These are phyloP conservation scores for Chrysochromulina parva DNA, from an alignment of 78 protist genomes.

Conservation along the genomic window DNA sequence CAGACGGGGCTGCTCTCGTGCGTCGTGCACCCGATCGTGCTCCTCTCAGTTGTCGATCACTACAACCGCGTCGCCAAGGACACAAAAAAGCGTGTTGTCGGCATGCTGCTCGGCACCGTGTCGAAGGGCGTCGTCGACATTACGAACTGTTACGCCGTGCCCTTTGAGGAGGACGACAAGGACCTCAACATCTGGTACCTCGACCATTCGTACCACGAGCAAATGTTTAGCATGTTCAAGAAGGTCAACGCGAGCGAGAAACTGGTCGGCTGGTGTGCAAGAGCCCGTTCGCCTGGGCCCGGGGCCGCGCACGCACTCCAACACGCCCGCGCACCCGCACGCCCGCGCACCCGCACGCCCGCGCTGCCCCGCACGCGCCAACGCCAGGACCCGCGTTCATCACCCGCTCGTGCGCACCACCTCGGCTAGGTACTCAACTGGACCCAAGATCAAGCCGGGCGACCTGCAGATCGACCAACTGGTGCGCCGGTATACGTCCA, in stretches of 20 bases:
- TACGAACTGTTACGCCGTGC: constrained; percentile 86
- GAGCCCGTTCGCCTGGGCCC: too few species aligned
- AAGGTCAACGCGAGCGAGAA: constrained; percentile 90
- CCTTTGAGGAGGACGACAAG: constrained; percentile 94
- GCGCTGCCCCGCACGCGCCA: too few species aligned
- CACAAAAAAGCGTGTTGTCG: constrained; percentile 85
- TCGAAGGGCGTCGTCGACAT: constrained; percentile 77
- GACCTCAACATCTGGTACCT: constrained; percentile 89
- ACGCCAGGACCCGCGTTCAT: too few species aligned
- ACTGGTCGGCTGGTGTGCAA: constrained; percentile 90
- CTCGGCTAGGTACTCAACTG: constrained; percentile 80
- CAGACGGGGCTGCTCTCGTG: too few species aligned
- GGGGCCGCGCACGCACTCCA: too few species aligned
- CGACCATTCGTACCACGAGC: constrained; percentile 90
- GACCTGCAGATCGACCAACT: constrained; percentile 89
- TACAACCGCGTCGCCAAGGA: constrained; percentile 69
- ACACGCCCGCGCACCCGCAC: too few species aligned
- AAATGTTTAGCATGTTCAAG: constrained; percentile 90
- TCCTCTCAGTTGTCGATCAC: constrained; percentile 93
- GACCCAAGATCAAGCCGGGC: constrained; percentile 87
- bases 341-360: too few species aligned
- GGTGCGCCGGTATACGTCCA: constrained; percentile 68
- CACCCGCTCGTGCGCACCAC: too few species aligned
- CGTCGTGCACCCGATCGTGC: constrained; percentile 93
- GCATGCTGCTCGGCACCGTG: constrained; percentile 86